Conservation (phyloP, 176 grass and related monocot species). For the Bothriochloa decipiens region DNA sequence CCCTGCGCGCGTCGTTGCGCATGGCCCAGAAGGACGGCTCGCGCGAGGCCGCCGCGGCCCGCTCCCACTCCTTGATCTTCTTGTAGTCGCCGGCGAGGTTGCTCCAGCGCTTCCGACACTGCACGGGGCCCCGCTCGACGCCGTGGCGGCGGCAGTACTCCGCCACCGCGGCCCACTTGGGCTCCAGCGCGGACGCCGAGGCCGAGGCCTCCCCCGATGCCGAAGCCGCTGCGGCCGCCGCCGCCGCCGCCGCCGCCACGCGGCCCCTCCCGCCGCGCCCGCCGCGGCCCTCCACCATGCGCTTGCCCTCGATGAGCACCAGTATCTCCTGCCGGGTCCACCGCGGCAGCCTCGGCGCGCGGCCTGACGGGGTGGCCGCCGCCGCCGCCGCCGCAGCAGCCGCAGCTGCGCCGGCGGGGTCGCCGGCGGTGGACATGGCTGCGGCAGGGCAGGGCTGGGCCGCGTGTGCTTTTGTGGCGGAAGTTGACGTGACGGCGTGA, state of each 20-base stretch:
- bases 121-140: conserved; percentile 76
- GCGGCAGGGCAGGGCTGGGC: not conserved
- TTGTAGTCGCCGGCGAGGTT: conserved; percentile 97
- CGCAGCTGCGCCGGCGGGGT: conserved; percentile 48
- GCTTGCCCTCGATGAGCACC: conserved; percentile 90
- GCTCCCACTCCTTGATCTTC: conserved; percentile 99
- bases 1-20: conserved; percentile 87
- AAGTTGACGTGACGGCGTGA: conserved; percentile 67
- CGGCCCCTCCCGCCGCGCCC: conserved; percentile 50
- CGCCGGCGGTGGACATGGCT: conserved; percentile 79
- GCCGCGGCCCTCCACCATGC: conserved; percentile 71
- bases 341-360: conserved; percentile 72
- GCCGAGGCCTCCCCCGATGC: conserved; percentile 1
- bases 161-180: conserved; percentile 90
- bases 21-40: conserved; percentile 93
- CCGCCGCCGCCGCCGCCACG: conserved; percentile 14
- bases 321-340: conserved; percentile 98
- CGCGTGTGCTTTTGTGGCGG: conserved; percentile 39
- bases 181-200: conserved; percentile 47
- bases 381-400: conserved; percentile 15
- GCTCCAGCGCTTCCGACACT: conserved; percentile 98
- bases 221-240: not conserved
- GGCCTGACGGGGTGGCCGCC: conserved; percentile 38
- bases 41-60: conserved; percentile 19
- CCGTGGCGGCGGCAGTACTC: conserved; percentile 85